A percentile compares a stretch with the other conserved stretches of the same genome.
These are phyloP conservation scores for Fusarium temperatum DNA, from an alignment of 2,329 filamentous ascomycete species.

Conservation along the genomic window DNA sequence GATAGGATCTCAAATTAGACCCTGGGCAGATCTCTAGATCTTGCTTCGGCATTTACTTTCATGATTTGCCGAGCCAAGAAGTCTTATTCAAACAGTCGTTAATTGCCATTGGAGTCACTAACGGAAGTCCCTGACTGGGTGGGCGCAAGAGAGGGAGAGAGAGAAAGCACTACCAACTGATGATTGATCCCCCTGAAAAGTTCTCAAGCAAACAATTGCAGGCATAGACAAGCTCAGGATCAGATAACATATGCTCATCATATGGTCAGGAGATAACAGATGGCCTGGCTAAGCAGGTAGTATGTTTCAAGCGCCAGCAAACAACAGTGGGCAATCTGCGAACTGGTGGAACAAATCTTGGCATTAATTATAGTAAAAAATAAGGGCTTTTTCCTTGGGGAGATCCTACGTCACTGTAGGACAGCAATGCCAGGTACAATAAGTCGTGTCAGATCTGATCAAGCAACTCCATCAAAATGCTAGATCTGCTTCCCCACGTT, in stretches of 20 bases:
- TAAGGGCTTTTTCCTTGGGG: neutral
- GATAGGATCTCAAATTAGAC: neutral
- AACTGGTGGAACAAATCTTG: neutral
- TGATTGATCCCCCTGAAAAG: neutral
- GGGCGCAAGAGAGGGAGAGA: neutral
- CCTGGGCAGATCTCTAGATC: neutral
- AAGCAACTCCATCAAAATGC: slow-evolving; percentile 15
- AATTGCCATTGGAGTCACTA: neutral
- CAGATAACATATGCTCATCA: neutral
- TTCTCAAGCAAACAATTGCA: neutral
- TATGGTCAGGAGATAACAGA: neutral
- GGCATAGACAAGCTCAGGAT: neutral
- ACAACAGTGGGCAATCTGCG: neutral
- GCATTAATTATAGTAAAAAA: neutral
- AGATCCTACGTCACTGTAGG: neutral
- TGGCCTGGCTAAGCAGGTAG: neutral
- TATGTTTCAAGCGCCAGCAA: neutral
- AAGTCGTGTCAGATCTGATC: slow-evolving; percentile 21
- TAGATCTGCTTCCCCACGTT: slow-evolving; percentile 28
- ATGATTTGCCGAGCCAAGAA: neutral
- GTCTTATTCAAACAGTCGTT: neutral
- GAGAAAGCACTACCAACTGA: neutral
- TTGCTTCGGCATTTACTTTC: neutral
- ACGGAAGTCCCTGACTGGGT: neutral
- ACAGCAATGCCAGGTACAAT: neutral